Conservation (phyloP, 768 basidiomycete genomes). For the Udeniomyces megalosporus region DNA sequence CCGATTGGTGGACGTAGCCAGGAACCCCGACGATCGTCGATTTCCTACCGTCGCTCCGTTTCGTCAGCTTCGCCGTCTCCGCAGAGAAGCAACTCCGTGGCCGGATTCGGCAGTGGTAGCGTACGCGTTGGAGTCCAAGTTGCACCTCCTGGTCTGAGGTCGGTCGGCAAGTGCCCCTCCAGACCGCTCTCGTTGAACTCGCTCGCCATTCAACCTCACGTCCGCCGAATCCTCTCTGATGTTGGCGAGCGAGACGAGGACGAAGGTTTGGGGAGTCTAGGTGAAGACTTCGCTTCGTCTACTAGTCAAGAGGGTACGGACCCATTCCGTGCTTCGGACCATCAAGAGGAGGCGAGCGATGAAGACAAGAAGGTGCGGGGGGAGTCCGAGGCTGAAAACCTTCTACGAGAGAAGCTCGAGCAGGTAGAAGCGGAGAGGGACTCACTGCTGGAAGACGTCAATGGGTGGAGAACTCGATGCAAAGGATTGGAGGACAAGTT, state of each 20-base stretch:
- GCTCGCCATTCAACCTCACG: background rate
- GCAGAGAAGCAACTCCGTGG: too few species aligned
- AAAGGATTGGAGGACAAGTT: constrained; percentile 57
- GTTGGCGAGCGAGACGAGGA: constrained; percentile 9
- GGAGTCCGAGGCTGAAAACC: background rate
- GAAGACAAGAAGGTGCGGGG: too few species aligned
- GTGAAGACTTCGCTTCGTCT: too few species aligned
- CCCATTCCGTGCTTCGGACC: background rate
- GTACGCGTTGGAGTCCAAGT: background rate
- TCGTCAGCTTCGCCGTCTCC: background rate
- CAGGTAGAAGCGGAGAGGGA: constrained; percentile 80
- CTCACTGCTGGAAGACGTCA: constrained; percentile 69
- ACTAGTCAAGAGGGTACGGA: too few species aligned
- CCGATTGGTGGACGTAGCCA: background rate
- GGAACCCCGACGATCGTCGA: background rate
- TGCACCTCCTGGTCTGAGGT: background rate
- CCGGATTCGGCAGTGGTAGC: background rate
- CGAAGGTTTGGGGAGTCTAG: too few species aligned
- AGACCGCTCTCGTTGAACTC: too few species aligned
- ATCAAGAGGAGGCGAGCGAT: background rate
- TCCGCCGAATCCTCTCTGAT: constrained; percentile 1
- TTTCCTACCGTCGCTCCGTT: background rate
- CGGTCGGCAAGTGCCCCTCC: constrained; percentile 3
- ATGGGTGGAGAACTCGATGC: constrained; percentile 68
- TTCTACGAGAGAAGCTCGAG: constrained; percentile 39